phyloP scores from a whole-genome alignment of 2,329 filamentous ascomycete species.

The Aspergillus fumigatiaffinis region DNA sequence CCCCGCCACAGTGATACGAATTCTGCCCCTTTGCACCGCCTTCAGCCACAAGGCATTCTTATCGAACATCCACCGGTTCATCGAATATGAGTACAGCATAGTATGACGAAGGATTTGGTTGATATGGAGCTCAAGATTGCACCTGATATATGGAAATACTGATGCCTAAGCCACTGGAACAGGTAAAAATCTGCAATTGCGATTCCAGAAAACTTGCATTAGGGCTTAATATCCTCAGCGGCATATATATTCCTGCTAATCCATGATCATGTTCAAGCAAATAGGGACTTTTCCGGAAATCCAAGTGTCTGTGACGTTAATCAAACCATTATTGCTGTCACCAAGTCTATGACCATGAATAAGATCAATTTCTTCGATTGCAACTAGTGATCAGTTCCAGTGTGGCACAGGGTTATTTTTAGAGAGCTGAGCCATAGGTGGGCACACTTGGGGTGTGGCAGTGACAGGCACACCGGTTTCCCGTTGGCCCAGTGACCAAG shows the following conservation, averaged over 20 bases:
- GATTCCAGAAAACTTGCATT: neutral
- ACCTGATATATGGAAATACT: neutral
- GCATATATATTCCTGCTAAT: neutral
- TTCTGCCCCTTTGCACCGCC: neutral
- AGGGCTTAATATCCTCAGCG: too few species aligned
- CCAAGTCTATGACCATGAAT: neutral
- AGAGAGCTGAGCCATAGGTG: neutral
- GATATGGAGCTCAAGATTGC: neutral
- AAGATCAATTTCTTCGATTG: neutral
- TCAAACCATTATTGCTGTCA: neutral
- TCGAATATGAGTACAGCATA: neutral
- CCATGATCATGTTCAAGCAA: neutral
- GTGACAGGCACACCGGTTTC: slow-evolving; percentile 4
- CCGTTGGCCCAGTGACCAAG: slow-evolving; percentile 19
- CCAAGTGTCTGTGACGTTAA: neutral
- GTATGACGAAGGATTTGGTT: too few species aligned
- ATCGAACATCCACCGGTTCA: neutral
- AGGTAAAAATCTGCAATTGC: neutral
- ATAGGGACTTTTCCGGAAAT: neutral
- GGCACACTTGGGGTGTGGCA: neutral
- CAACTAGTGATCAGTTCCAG: neutral
- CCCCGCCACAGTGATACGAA: neutral
- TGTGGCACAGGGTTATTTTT: neutral
- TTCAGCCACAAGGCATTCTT: neutral
- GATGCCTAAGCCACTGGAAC: neutral